Evolutionary conservation across 495 filamentous ascomycete species (phyloP).

Genomic region (Tuber indicum): DNA sequence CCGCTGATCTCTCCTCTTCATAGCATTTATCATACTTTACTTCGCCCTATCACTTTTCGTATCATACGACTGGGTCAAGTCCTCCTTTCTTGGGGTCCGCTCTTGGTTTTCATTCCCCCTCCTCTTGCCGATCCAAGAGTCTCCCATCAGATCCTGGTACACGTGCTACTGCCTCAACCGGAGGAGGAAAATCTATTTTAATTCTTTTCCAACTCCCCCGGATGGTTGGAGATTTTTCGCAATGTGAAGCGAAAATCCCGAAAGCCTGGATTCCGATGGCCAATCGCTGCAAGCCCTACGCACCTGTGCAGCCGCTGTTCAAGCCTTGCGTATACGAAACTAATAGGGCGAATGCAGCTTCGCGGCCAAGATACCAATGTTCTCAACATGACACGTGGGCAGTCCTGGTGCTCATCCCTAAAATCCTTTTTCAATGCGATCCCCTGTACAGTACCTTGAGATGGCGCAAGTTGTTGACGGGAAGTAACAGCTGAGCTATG

Average conservation of each 20-base stretch:
- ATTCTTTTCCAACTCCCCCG: background rate
- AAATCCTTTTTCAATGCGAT: background rate
- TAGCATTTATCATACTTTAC: background rate
- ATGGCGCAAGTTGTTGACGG: background rate
- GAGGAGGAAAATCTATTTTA: background rate
- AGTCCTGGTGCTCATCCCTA: background rate
- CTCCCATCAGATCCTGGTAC: background rate
- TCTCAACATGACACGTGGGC: background rate
- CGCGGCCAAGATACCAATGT: background rate
- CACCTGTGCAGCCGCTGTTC: no score
- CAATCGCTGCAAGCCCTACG: background rate
- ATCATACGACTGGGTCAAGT: background rate
- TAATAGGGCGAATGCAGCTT: background rate
- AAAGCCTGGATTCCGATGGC: background rate
- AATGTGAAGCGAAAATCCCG: background rate
- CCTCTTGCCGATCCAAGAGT: background rate
- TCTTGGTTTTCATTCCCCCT: background rate
- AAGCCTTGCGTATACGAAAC: background rate
- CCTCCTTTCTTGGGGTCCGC: background rate
- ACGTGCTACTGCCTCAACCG: background rate
- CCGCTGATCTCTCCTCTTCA: background rate
- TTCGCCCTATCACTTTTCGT: background rate
- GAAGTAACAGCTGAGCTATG: background rate
- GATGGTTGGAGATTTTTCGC: background rate
- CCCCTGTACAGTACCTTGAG: background rate